Evolutionary conservation across 2,329 filamentous ascomycete species (phyloP), one percentile per base, ranked within the genome.

Genomic region (Penicillium expansum): DNA sequence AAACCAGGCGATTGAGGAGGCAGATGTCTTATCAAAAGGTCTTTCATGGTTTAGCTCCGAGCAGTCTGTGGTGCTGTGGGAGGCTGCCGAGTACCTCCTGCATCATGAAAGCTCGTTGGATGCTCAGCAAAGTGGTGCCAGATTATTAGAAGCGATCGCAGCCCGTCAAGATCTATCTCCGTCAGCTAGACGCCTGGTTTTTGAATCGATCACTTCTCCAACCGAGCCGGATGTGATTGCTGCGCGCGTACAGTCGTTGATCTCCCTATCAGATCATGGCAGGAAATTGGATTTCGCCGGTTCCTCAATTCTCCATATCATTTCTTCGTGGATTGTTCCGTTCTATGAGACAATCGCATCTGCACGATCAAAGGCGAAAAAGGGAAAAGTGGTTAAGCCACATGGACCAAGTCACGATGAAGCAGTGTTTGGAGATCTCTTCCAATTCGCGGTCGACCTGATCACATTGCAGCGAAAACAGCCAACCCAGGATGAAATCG

Each of bases 361-460:
- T 9, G 64, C 66, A n/a, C 72, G 75, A 8, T 67, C 71, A 10
- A 77, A 71, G 58, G 67, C 72, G 22, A 73, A 74, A 48, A 76
- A 74, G 49, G 65, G 62, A 7, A 76, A 74, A 49, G 62, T 64
- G 2, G 59, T 61, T 13, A 73, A 71, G 30, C 55, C 67, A 29
- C 74, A 69, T 48, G 69, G 68, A 11, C 58, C 70, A 11, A 66
- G 57, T 9, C 61, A 72, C 30, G 73, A 76, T 48, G 72, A 76
- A 52, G 62, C 68, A n/a, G 62, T 68, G 48, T 62, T 77, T 41
- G 70, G 70, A 43, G 71, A 75, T 39, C 62, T 77, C 27, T 69
- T 77, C 52, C 74, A 77, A 50, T 75, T 77, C 38, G 71, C 73
- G 16, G 69, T 77, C 16, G 75, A 77, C 61, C 60, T 77, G 38